A percentile compares a stretch with the other conserved stretches of the same genome.
phyloP scores from a whole-genome alignment of 441 rosid genomes.

The Aleurites moluccanus region DNA sequence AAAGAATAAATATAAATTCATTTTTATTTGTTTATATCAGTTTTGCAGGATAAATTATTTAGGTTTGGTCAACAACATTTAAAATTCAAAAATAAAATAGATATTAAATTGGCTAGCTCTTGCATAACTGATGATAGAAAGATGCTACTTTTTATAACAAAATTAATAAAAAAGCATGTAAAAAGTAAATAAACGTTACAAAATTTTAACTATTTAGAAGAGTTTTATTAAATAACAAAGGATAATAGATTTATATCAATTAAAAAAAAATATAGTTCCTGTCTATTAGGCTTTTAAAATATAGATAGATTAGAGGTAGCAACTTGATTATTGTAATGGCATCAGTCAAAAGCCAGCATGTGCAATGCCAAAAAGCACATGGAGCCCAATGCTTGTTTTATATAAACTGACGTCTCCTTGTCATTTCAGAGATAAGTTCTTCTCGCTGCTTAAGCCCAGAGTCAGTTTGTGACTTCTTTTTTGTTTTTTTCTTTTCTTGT shows the following conservation, averaged over 20 bases:
- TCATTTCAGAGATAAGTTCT: slow-evolving; percentile 41
- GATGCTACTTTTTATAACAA: no score
- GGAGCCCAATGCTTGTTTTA: slow-evolving; percentile 52
- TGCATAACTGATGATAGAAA: no score
- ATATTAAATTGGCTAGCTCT: no score
- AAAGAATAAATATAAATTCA: no score
- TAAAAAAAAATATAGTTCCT: not conserved
- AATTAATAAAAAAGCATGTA: no score
- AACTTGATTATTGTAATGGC: slow-evolving; percentile 7
- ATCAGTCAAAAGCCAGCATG: slow-evolving; percentile 62
- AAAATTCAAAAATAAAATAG: no score
- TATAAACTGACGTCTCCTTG: slow-evolving; percentile 34
- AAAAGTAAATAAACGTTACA: no score
- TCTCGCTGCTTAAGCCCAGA: slow-evolving; percentile 27
- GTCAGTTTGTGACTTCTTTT: slow-evolving; percentile 33
- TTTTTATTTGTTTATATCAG: no score
- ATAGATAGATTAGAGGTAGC: not conserved
- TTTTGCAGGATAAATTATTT: no score
- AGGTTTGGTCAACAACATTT: no score
- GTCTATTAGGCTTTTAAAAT: not conserved
- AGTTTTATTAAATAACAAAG: not conserved
- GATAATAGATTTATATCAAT: not conserved
- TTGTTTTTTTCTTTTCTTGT: slow-evolving; percentile 17
- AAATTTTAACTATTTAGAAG: no score
- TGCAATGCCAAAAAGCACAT: slow-evolving; percentile 56